These are phyloP conservation scores for Murraya paniculata DNA, from an alignment of 345 rosid species.

Conservation along the genomic window DNA sequence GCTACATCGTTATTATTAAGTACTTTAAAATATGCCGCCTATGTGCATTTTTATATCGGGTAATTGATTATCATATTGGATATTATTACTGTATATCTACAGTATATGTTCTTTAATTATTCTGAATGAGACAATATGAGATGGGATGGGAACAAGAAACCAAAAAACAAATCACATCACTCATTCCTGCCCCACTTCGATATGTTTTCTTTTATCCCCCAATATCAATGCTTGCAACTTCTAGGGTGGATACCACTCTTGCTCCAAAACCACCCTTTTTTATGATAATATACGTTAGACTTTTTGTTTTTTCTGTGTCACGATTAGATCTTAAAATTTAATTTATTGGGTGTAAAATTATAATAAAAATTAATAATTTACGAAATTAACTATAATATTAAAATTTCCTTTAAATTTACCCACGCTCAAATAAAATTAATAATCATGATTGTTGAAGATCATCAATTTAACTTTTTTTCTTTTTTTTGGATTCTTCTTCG, in stretches of 20 bases:
- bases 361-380: no score
- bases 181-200: slow-evolving; percentile 14
- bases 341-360: no score
- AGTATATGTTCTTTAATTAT: not conserved
- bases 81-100: no score
- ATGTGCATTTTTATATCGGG: no score
- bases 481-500: no score
- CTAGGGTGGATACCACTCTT: slow-evolving; percentile 29
- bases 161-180: not conserved
- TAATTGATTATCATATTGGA: no score
- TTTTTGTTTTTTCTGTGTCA: not conserved
- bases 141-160: slow-evolving; percentile 8
- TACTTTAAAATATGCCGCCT: not conserved
- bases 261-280: not conserved
- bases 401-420: no score
- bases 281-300: not conserved
- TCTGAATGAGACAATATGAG: slow-evolving; percentile 15
- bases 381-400: no score
- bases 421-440: no score
- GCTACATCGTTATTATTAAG: not conserved
- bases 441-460: not conserved
- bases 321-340: no score
- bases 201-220: not conserved
- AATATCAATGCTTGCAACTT: not conserved
- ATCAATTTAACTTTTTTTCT: not conserved